Base-by-base conservation (phyloP, 2,329 filamentous ascomycete species). In the Microcera coccophila region DNA sequence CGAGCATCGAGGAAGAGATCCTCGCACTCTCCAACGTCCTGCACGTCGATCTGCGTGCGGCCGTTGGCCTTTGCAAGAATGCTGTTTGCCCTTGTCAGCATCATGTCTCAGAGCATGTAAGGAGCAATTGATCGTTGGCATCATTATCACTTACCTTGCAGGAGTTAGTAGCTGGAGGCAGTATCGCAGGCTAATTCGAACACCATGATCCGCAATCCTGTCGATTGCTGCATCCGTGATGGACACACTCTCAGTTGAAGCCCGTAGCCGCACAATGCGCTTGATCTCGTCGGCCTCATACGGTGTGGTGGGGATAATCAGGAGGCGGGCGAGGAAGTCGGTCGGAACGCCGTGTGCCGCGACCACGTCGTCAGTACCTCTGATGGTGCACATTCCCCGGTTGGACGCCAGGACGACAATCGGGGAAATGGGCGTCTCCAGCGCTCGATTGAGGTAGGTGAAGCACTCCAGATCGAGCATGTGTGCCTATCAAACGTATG, bases 391-490 rank as follows among this genome's bases (percentile, higher is more conserved):
- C 75, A 90, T 85, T 65, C 93, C 93, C 60, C 93, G 85, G 73
- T 98, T 98, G 32, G 93, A 97, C 46, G 93, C 93, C 48, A 98
- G 84, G 54, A 98, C 93, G 48, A 98, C 93, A 61, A 98, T 95
- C 44, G 93, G 93, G 2, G 91, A 91, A 61, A 98, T 94, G 54
- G 84, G 81, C 42, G 88, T 90, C 75, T 98, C 93, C 55, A 98
- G 79, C n/a, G 93, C 93, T 62, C 90, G 87, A 76, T 97, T 97
- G 62, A 98, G 83, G 71, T 96, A 98, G 55, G 93, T 97, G 72
- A 97, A 98, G 74, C 90, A 95, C 74, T 98, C 93, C 57, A 98
- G 86, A 67, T 98, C 93, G 58, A 98, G 89, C 93, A 98, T 98
- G 74, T 98, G 91, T 47, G 95, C 91, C 90, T 94, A 55, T 62